Evolutionary conservation across 345 rosid genomes (phyloP), one percentile per base, ranked within the genome.

Genomic region (Syzygium oleosum): DNA sequence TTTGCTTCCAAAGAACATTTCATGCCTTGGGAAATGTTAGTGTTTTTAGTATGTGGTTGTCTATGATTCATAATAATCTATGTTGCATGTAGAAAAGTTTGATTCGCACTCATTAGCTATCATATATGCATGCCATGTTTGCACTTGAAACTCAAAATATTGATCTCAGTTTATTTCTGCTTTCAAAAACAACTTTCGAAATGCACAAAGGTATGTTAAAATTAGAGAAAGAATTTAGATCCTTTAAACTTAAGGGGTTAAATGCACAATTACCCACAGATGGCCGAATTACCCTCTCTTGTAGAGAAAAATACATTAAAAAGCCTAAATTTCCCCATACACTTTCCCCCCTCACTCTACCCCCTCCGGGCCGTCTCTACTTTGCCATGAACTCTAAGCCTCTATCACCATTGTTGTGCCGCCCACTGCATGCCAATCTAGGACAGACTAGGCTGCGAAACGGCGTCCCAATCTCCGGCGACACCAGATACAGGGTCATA

Each of bases 1-100:
- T 88, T 91, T 89, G 86, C 92, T 93, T 90, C 89, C 83, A 91
- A 91, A 88, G 85, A 89, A 78, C 89, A 89, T 92, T 91, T 91
- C 92, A 84, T 91, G 93, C 90, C 84, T 92, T 88, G 94, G 90
- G 85, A 63, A 63, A 87, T 85, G 92, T 88, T 85, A 53, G 9
- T 90, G 86, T 84, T 31, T 52, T 52, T 52, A 8, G 12, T 19
- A 38, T 22, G 23, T 43, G 49, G 22, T 21, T 73, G 49, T 41
- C 83, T 73, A 0, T 19, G 83, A 73, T 38, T 73, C 38, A 73
- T 25, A 41, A 13, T 51, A 49, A 51, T 52, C 23, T 84, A 84
- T 3, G 85, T 49, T 27, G 83, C 83, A 73, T 19, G 83, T 19
- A 19, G 21, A 38, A 38, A 38, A 38, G 49, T 38, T 73, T 38